phyloP scores from a whole-genome alignment of 352 stramenopile species.

The Globisporangium alternatum region DNA sequence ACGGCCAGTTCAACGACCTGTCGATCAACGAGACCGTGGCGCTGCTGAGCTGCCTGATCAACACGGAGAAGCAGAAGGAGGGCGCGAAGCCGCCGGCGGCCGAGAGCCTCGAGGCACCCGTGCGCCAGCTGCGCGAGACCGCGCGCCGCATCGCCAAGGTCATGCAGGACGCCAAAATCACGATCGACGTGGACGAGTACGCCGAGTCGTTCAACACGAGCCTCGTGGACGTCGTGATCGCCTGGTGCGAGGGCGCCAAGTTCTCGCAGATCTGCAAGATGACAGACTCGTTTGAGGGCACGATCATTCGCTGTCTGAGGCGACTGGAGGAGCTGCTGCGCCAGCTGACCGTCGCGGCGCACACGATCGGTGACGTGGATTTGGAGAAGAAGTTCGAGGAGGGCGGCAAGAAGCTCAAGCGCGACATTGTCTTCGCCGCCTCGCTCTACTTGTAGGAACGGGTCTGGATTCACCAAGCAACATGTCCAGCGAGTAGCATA shows the following conservation, averaged over 20 bases:
- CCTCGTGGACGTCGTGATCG: conserved; percentile 97
- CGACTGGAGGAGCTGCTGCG: conserved; percentile 97
- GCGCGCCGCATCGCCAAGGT: conserved; percentile 90
- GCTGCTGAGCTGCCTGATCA: conserved; percentile 96
- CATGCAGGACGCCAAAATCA: conserved; percentile 90
- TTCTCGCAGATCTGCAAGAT: conserved; percentile 99
- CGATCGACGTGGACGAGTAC: conserved; percentile 97
- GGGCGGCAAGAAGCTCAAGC: conserved; percentile 96
- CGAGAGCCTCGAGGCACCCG: conserved; percentile 84
- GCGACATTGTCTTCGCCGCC: conserved; percentile 99
- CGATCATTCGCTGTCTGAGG: conserved; percentile 96
- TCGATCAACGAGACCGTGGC: conserved; percentile 95
- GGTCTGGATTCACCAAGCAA: neutral
- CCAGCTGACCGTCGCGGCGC: conserved; percentile 94
- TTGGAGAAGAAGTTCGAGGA: conserved; percentile 98
- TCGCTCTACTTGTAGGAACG: conserved; percentile 94
- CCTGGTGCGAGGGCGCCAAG: conserved; percentile 97
- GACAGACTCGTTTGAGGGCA: conserved; percentile 98
- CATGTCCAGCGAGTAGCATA: neutral
- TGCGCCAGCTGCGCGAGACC: conserved; percentile 94
- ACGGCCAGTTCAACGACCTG: conserved; percentile 98
- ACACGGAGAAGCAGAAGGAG: conserved; percentile 93
- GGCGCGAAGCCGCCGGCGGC: conserved; percentile 73
- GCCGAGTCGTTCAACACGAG: conserved; percentile 96
- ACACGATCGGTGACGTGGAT: conserved; percentile 96